Base-by-base conservation (phyloP, 2,329 filamentous ascomycete species). In the Xylariomycetidae sp. region DNA sequence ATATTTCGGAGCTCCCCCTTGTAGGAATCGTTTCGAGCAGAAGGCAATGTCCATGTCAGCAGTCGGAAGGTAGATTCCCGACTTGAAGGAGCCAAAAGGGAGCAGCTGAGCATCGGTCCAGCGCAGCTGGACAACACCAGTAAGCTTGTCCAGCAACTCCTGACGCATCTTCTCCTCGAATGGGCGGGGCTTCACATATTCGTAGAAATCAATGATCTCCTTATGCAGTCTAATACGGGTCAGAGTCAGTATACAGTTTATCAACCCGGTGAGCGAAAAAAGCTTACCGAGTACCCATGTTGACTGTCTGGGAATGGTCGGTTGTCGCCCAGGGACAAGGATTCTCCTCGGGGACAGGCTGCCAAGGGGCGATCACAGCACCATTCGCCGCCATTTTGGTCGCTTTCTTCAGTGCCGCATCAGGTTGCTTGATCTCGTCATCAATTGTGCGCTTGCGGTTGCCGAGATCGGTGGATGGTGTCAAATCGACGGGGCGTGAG, bases 11-110 rank as follows among this genome's bases (percentile, higher is more conserved):
- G 63, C 51, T 3, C 72, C 74, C 4, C 70, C 65, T 7, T 64
- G 56, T 42, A 78, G 66, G 43, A 76, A 87, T 17, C 67, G 64
- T 7, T 58, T 48, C 1, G 74, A 78, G 31, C 89, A 75, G 32
- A 92, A 73, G 3, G 95, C 92, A 29, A 98, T 68, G 55, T 98
- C 92, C 79, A 98, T 94, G 54, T 98, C 92, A 12, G 85, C 87
- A 1, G 84, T 77, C 1, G 74, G 74, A 3, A 79, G 62, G 46
- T 78, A 79, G 6, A 87, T 66, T 0, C 85, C 87, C 3, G 87
- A 87, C 47, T 87, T 89, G 59, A 89, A 98, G 0, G 92, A 96
- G n/a, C 92, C 92, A 56, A 98, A 98, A 8, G 82, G 71, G 20
- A 74, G 67, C 6, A 95, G 66, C 30, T 80, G 69, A 9, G 79